Base-by-base conservation (phyloP, 2,329 filamentous ascomycete genomes). In the Hymenoscyphus repandus region DNA sequence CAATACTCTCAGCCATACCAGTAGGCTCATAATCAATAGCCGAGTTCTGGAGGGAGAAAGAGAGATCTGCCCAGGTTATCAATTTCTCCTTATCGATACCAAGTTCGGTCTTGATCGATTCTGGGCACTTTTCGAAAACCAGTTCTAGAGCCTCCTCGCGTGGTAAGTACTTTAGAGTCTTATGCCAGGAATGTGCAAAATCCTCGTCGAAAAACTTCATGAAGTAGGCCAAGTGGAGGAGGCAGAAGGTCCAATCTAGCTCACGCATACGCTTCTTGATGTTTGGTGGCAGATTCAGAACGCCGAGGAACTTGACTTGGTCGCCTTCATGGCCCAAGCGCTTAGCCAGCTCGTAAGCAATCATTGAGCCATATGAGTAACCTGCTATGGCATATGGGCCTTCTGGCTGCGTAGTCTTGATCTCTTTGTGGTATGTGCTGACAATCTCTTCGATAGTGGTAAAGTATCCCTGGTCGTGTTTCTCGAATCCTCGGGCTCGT, bases 361-460 rank as follows among this genome's bases (percentile, higher is more conserved):
- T 51, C 60, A 76, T 76, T 7, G 11, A 27, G 15, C 47, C 76
- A 56, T 73, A 78, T 5, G 67, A 73, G 57, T 79, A 80, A 0
- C 77, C 77, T 0, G 72, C 72, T 1, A 80, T 59, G 0, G 72
- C 72, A 54, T 80, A 80, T 0, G 77, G 76, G 0, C 77, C 76
- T 0, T 62, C 12, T 0, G 76, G 74, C 51, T 80, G 77, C 1
- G 50, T 52, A 3, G 49, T 20, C n/a, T 67, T 67, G 34, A 80
- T 71, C 0, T 69, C 68, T 0, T 47, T 34, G 9, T 63, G 53
- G 58, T 79, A 80, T 0, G 61, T 68, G 1, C 57, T 50, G 1
- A 75, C 62, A 0, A 66, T 59, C 40, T 79, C 74, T 0, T 56
- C 47, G 15, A 79, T 64, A 31, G 44, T 57, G 0, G 38, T 46